These are phyloP conservation scores for Neurospora intermedia DNA, from an alignment of 495 filamentous ascomycete genomes.

Conservation along the genomic window DNA sequence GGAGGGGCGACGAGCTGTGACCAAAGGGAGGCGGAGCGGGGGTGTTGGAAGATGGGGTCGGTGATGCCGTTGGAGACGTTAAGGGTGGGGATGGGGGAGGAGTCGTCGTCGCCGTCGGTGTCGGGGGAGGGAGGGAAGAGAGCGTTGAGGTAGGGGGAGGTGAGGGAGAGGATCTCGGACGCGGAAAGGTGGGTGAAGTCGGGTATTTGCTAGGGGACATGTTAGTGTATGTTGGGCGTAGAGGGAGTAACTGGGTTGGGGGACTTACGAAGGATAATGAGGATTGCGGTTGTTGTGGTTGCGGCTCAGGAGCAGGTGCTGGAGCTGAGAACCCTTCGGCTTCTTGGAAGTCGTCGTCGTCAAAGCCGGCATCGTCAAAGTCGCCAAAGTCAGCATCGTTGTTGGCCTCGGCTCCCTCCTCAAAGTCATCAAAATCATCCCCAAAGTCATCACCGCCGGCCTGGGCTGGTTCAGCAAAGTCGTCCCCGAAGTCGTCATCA, in stretches of 20 bases:
- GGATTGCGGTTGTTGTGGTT: slow-evolving; percentile 23
- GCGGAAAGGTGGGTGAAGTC: slow-evolving; percentile 55
- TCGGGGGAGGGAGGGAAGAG: slow-evolving; percentile 47
- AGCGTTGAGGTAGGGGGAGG: slow-evolving; percentile 43
- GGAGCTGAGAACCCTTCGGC: slow-evolving; percentile 38
- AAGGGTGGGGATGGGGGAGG: slow-evolving; percentile 24
- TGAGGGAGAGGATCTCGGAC: slow-evolving; percentile 39
- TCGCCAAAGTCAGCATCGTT: slow-evolving; percentile 84
- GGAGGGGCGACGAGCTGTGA: slow-evolving; percentile 91
- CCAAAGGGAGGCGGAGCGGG: slow-evolving; percentile 79
- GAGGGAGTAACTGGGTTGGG: neutral
- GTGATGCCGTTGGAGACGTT: slow-evolving; percentile 16
- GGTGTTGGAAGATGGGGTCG: slow-evolving; percentile 55
- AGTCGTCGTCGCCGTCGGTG: slow-evolving; percentile 27
- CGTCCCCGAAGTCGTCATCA: slow-evolving; percentile 30
- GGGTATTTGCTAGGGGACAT: slow-evolving; percentile 47
- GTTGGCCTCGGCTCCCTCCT: slow-evolving; percentile 61
- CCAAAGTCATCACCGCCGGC: slow-evolving; percentile 51
- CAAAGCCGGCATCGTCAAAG: slow-evolving; percentile 9
- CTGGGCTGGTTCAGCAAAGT: slow-evolving; percentile 24
- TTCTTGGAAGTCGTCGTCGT: slow-evolving; percentile 60
- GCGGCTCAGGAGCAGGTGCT: slow-evolving; percentile 32
- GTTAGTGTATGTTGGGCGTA: neutral
- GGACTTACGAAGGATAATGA: slow-evolving; percentile 31
- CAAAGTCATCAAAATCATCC: slow-evolving; percentile 96